These are phyloP conservation scores for Penstemon davidsonii DNA, from an alignment of 257 asterid species.

Conservation along the genomic window DNA sequence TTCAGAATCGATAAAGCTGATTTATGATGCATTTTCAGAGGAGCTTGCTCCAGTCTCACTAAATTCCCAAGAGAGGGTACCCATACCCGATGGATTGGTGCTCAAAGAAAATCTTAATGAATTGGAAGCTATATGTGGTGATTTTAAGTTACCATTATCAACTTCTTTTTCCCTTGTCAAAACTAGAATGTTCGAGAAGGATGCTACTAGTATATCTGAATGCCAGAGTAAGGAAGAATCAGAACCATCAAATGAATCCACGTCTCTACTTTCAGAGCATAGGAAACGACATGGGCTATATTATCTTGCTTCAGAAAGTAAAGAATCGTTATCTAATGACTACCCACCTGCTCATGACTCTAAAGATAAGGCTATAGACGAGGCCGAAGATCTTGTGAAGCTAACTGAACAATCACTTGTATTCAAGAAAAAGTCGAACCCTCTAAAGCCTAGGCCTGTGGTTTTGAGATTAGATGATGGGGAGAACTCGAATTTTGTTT, in stretches of 20 bases:
- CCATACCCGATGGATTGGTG: conserved; percentile 69
- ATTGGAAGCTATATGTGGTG: conserved; percentile 66
- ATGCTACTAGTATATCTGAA: conserved; percentile 34
- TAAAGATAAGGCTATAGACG: conserved; percentile 43
- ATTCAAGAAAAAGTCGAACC: conserved; percentile 55
- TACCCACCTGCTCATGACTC: conserved; percentile 81
- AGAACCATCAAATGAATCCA: conserved; percentile 58
- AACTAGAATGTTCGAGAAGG: conserved; percentile 39
- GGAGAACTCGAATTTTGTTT: conserved; percentile 36
- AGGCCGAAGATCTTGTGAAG: conserved; percentile 63
- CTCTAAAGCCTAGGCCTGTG: conserved; percentile 76
- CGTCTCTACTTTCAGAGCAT: conserved; percentile 79
- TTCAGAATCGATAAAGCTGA: conserved; percentile 48
- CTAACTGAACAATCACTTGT: conserved; percentile 71
- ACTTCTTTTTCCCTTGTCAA: conserved; percentile 68
- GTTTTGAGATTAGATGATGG: conserved; percentile 87
- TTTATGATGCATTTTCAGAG: conserved; percentile 63
- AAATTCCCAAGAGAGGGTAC: conserved; percentile 72
- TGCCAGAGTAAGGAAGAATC: conserved; percentile 49
- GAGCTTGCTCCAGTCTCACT: conserved; percentile 87
- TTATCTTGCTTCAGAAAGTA: conserved; percentile 69
- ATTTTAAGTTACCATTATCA: conserved; percentile 48
- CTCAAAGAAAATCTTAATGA: conserved; percentile 74
- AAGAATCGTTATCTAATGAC: conserved; percentile 45
- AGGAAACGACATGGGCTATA: conserved; percentile 83